phyloP scores from a whole-genome alignment of 2,329 filamentous ascomycete species.

The Diaporthe amygdali region DNA sequence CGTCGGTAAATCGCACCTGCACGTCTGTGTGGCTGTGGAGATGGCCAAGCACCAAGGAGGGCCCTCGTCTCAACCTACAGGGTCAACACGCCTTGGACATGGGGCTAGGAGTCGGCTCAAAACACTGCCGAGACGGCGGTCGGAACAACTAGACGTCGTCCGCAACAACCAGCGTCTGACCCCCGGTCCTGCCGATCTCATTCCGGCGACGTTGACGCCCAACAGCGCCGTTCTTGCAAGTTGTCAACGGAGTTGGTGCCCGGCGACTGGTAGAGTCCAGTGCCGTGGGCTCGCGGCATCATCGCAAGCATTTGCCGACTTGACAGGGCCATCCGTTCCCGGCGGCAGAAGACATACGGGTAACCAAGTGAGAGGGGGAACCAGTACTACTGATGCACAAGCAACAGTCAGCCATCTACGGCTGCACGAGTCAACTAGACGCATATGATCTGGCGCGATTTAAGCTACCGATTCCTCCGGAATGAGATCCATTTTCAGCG shows the following conservation, averaged over 20 bases:
- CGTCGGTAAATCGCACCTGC: background rate
- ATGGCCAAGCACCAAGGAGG: background rate
- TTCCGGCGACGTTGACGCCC: background rate
- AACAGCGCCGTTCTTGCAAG: background rate
- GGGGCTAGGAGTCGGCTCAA: constrained; percentile 3
- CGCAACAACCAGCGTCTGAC: background rate
- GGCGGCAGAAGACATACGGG: background rate
- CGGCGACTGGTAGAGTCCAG: background rate
- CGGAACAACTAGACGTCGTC: constrained; percentile 8
- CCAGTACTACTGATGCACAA: background rate
- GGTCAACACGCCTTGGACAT: background rate
- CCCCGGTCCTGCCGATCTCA: background rate
- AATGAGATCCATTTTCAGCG: background rate
- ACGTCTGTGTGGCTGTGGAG: constrained; percentile 3
- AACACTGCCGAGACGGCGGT: constrained; percentile 16
- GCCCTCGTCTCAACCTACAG: constrained; percentile 1
- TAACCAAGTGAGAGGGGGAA: background rate
- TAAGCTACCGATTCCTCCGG: background rate
- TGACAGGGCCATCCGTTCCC: background rate
- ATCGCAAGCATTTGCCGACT: background rate
- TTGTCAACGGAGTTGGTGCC: background rate
- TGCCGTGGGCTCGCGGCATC: background rate
- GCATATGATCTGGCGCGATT: background rate
- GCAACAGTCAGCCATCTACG: background rate
- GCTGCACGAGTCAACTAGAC: constrained; percentile 4